Evolutionary conservation across 2,329 filamentous ascomycete genomes (phyloP).

Genomic region (Shiraia sp.): DNA sequence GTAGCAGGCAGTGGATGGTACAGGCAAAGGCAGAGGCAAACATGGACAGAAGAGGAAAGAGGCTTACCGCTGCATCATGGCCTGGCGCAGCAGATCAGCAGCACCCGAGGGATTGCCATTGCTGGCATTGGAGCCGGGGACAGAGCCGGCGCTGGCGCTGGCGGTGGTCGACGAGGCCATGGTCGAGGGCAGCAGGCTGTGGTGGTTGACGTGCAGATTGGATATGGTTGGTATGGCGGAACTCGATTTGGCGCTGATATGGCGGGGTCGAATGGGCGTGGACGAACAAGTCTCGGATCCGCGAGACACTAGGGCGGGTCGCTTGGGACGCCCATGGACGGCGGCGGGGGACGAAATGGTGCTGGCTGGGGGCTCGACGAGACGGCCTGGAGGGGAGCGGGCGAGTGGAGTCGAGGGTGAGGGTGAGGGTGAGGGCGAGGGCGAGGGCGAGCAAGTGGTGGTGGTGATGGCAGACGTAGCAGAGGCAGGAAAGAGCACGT

Average conservation of each 20-base stretch:
- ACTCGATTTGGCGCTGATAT: conserved; percentile 44
- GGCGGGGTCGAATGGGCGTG: conserved; percentile 34
- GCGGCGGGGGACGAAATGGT: conserved; percentile 25
- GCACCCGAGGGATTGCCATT: conserved; percentile 57
- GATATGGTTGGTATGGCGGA: conserved; percentile 53
- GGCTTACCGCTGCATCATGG: conserved; percentile 61
- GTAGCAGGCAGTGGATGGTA: too few species aligned
- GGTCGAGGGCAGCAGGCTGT: conserved; percentile 30
- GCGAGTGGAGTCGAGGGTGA: conserved; percentile 13
- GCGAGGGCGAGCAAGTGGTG: too few species aligned
- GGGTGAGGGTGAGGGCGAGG: conserved; percentile 9
- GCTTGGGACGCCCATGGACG: conserved; percentile 34
- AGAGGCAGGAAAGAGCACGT: conserved; percentile 17
- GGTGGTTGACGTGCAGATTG: conserved; percentile 33
- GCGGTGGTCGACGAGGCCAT: conserved; percentile 39
- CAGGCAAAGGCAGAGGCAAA: too few species aligned
- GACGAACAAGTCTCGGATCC: conserved; percentile 33
- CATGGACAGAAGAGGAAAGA: conserved; percentile 2
- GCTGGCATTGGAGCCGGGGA: too few species aligned
- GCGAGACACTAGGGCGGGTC: conserved; percentile 39
- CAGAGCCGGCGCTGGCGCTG: too few species aligned
- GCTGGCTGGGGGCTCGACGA: conserved; percentile 18
- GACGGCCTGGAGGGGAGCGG: conserved; percentile 9
- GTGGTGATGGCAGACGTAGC: too few species aligned
- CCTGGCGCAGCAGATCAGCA: conserved; percentile 62